Percentiles rank a stretch among this genome's conserved stretches.
Evolutionary conservation across 2,329 filamentous ascomycete genomes (phyloP).

Genomic region (Hirsutella thompsonii): DNA sequence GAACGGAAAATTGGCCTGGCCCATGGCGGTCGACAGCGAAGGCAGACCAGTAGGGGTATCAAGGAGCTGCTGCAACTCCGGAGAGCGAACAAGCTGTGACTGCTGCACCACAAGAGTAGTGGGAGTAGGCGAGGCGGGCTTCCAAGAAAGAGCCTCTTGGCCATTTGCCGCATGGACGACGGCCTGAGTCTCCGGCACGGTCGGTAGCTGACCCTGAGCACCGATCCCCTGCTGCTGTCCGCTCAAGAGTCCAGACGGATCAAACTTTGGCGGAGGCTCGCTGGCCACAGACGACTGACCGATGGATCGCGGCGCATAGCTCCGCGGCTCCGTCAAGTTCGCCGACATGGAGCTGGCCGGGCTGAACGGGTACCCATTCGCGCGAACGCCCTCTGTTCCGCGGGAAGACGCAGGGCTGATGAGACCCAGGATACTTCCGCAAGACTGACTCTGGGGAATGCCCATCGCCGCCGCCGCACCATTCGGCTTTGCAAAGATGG

Average conservation of each 20-base stretch:
- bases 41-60: constrained; percentile 20
- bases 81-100: constrained; percentile 14
- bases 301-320: constrained; percentile 24
- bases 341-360: constrained; percentile 5
- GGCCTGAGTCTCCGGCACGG: neutral
- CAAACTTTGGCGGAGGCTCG: constrained; percentile 25
- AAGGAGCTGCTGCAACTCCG: constrained; percentile 23
- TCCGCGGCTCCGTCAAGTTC: constrained; percentile 25
- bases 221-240: neutral
- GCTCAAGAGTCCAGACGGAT: constrained; percentile 6
- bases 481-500: neutral
- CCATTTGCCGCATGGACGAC: neutral
- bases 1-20: constrained; percentile 32
- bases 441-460: constrained; percentile 8
- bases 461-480: neutral
- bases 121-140: no score
- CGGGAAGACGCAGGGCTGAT: constrained; percentile 2
- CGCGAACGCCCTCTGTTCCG: neutral
- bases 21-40: constrained; percentile 19
- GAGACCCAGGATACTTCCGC: constrained; percentile 3
- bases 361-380: constrained; percentile 2
- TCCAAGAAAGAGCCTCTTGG: neutral
- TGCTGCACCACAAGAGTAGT: neutral
- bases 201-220: neutral
- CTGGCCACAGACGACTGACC: constrained; percentile 10